Conservation (phyloP, 176 grass and related monocot species). For the Aegilops tauschii region DNA sequence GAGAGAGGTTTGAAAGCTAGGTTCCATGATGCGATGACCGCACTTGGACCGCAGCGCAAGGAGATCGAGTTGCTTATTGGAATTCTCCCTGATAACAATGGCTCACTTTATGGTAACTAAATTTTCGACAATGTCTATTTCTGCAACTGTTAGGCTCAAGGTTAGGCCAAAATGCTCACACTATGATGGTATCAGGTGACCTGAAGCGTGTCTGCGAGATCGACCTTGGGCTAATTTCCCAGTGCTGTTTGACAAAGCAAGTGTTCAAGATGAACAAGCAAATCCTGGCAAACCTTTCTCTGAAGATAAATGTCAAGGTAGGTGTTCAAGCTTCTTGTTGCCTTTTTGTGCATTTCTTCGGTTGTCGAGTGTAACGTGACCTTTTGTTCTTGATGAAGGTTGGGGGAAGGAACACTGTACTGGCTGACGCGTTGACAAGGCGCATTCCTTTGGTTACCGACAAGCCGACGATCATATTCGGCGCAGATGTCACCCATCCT, state of each 20-base stretch:
- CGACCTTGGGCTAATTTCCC: conserved; percentile 81
- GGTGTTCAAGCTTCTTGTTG: background rate
- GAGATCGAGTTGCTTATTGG: conserved; percentile 83
- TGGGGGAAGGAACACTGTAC: conserved; percentile 88
- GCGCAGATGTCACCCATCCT: conserved; percentile 94
- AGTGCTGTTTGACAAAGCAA: conserved; percentile 83
- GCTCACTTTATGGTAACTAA: conserved; percentile 80
- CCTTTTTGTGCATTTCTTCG: background rate
- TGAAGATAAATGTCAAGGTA: conserved; percentile 99
- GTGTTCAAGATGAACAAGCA: conserved; percentile 78
- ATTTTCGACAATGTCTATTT: background rate
- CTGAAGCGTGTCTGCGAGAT: conserved; percentile 92
- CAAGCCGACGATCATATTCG: conserved; percentile 88
- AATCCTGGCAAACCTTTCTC: conserved; percentile 83
- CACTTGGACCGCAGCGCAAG: conserved; percentile 54
- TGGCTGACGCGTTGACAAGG: conserved; percentile 76
- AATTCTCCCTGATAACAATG: conserved; percentile 89
- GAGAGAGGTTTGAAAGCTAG: conserved; percentile 53
- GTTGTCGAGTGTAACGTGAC: background rate
- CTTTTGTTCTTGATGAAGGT: conserved; percentile 42
- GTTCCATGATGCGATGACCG: conserved; percentile 59
- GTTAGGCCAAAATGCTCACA: background rate
- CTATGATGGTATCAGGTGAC: conserved; percentile 52
- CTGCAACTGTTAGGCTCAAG: background rate
- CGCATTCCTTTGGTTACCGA: conserved; percentile 87